Evolutionary conservation across 352 stramenopile species (phyloP), one percentile per base, ranked within the genome.

Genomic region (Globisporangium uncinulatum): DNA sequence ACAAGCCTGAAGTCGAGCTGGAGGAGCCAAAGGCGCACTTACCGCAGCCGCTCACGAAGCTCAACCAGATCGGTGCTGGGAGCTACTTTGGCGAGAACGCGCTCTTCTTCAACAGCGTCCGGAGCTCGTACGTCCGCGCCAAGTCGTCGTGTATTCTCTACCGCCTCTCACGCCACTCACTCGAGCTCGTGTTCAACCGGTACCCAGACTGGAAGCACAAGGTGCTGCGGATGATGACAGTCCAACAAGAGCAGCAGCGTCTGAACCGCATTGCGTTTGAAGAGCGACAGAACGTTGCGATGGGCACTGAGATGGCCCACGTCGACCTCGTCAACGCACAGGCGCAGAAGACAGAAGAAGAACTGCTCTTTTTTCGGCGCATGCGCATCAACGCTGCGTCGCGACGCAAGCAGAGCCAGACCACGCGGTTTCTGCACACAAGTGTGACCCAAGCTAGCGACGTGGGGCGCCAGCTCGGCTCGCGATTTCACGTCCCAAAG

Each of bases 131-230:
- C 36, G 71, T 92, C 2, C 55, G 75, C 31, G 74, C 76, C 6
- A 73, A 66, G n/a, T 81, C 77, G 2, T 87, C 80, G 0, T 89
- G 76, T 10, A 86, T 88, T 53, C 63, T 92, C 14, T 89, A 88
- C 65, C 70, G 62, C n/a, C 55, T 92, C 0, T 92, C 82, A 14
- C 65, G 79, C 4, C 54, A 84, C 21, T 88, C 80, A 1, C 60
- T 92, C 2, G 76, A 92, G 45, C 64, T 80, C 7, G 77, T 89
- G 0, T 92, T 92, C 56, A 71, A 85, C 42, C 67, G 73, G 4
- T 88, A 89, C 39, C 82, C 77, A 1, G 64, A 78, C 6, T 89
- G 81, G 81, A 92, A 92, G 43, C 55, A 70, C 13, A 88, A 83
- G 58, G 81, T 89, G 3, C 54, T 88, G 29, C 77, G 74, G 0